Base-by-base conservation (phyloP, 139 green algal species). In the Ulvella scutata region DNA sequence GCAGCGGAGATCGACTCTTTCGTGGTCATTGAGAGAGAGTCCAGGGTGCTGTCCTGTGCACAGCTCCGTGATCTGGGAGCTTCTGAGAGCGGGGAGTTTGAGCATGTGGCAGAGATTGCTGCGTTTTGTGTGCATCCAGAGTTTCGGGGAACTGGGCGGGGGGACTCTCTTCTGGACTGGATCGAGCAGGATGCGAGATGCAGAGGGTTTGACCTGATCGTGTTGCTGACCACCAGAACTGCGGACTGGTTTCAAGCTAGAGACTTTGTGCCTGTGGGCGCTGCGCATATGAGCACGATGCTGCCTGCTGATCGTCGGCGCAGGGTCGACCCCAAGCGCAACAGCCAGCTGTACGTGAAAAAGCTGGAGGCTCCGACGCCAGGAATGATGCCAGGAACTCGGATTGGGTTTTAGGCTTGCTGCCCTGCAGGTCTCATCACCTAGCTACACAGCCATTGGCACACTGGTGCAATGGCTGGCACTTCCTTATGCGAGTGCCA, bases 311-410 rank as follows among this genome's bases (percentile, higher is more conserved):
- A 34, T 3, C 82, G 90, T 3, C 61, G 78, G 13, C 28, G 17
- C 2, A 35, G 40, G 9, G 80, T 94, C 43, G 89, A 95, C 76
- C 82, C 88, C 0, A 67, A 73, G 2, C 84, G 91, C 67, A 94
- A 93, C 79, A 92, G 87, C 37, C 87, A 96, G 78, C 85, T 96
- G 67, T 97, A 92, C 51, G 79, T 85, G 28, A 97, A 97, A 72
- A 62, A 80, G 31, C 77, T 95, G 17, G 76, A 85, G 76, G 83
- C 85, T 21, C 76, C 51, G 51, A 6, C 33, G 51, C 51, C 51
- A 9, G 51, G 51, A 6, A 67, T 67, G 51, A n/a, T 31, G 51
- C 51, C 51, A 7, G 51, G 51, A 1, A 36, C 51, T n/a, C 10
- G 51, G 9, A 67, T 67, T 7, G 51, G 51, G 51, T 67, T 36